Percentiles rank a stretch among this genome's conserved stretches.
Conservation (phyloP, 345 rosid genomes). For the Salix brachista region DNA sequence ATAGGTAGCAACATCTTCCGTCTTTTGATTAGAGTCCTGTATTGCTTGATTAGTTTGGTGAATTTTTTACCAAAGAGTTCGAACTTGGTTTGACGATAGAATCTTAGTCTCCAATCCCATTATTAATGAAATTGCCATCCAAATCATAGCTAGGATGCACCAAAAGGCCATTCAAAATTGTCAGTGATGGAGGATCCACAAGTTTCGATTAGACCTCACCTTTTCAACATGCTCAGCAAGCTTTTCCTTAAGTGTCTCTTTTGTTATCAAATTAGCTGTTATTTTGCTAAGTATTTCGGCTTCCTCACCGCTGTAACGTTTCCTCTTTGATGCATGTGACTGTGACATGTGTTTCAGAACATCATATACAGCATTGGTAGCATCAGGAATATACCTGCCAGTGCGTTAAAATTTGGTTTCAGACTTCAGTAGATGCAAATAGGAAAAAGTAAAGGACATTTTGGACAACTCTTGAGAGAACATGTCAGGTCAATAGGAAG, state of each 20-base stretch:
- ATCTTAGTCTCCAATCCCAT: too few species aligned
- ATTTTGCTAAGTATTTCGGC: slow-evolving; percentile 55
- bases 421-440: not conserved
- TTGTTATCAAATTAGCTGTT: slow-evolving; percentile 53
- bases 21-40: too few species aligned
- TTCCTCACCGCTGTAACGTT: slow-evolving; percentile 47
- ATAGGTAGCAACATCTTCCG: too few species aligned
- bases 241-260: slow-evolving; percentile 64
- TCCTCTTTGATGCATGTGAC: slow-evolving; percentile 50
- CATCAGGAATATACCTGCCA: slow-evolving; percentile 85
- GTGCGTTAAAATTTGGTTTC: not conserved
- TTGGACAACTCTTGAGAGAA: not conserved
- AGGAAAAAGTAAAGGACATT: not conserved
- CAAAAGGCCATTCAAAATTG: not conserved
- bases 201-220: slow-evolving; percentile 32
- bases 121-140: not conserved
- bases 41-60: too few species aligned
- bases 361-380: slow-evolving; percentile 66
- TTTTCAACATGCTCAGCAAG: slow-evolving; percentile 81
- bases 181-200: not conserved
- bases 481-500: not conserved
- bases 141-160: not conserved
- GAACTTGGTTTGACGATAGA: too few species aligned
- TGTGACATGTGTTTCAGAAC: slow-evolving; percentile 71
- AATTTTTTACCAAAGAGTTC: too few species aligned